phyloP scores from a whole-genome alignment of 768 basidiomycete species.

The Leccinum olivaceopallidum region DNA sequence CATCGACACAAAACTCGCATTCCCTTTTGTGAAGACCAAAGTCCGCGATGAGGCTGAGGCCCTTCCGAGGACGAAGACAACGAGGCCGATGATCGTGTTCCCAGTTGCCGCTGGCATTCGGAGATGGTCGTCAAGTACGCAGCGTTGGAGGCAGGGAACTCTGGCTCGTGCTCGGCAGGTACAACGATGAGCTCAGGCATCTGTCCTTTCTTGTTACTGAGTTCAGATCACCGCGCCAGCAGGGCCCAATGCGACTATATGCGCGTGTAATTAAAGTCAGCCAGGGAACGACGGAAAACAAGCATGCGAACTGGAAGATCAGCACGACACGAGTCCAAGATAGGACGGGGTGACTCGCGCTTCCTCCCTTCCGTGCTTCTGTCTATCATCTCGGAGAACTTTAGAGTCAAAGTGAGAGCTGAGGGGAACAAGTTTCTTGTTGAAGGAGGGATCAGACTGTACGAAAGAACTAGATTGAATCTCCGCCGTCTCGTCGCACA shows the following conservation, averaged over 20 bases:
- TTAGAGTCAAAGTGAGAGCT: too few species aligned
- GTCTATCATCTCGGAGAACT: constrained; percentile 9
- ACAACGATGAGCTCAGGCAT: constrained; percentile 33
- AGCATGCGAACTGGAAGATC: constrained; percentile 11
- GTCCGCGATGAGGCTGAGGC: too few species aligned
- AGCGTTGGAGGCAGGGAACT: constrained; percentile 42
- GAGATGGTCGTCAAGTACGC: constrained; percentile 36
- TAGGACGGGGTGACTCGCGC: not conserved
- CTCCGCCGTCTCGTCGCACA: not conserved
- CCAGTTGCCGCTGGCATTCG: too few species aligned
- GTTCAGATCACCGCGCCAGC: not conserved
- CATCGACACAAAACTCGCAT: too few species aligned
- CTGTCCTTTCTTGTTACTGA: constrained; percentile 58
- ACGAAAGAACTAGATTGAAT: too few species aligned
- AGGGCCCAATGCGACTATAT: not conserved
- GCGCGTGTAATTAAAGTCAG: not conserved
- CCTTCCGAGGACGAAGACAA: too few species aligned
- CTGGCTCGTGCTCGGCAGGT: constrained; percentile 34
- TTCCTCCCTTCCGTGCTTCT: constrained; percentile 43
- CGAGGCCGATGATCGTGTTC: too few species aligned
- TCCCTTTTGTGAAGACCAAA: too few species aligned
- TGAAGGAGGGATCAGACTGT: too few species aligned
- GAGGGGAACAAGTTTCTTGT: too few species aligned
- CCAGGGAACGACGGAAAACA: not conserved
- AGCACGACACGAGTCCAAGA: constrained; percentile 7